A percentile compares a stretch with the other conserved stretches of the same genome.
Evolutionary conservation across 2,329 filamentous ascomycete species (phyloP).

Genomic region (Colletotrichum sp.): DNA sequence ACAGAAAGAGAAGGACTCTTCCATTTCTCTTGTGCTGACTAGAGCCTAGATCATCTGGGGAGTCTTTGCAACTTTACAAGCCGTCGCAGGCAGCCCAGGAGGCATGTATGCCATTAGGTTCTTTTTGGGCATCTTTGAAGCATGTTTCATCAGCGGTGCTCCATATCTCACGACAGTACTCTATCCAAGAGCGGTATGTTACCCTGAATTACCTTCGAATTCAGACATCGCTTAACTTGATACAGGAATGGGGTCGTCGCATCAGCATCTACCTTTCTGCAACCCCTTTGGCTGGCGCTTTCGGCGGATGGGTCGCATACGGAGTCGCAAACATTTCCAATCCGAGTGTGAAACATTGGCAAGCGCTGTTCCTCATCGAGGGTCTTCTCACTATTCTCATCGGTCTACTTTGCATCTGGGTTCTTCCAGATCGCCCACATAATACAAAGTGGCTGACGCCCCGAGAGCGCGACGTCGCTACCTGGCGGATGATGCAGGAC

Average conservation of each 20-base stretch:
- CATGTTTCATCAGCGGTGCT: conserved; percentile 54
- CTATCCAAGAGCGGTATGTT: conserved; percentile 47
- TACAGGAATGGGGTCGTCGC: conserved; percentile 44
- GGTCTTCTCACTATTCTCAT: conserved; percentile 36
- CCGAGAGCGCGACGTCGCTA: conserved; percentile 21
- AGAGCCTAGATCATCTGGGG: conserved; percentile 3
- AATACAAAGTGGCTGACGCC: conserved; percentile 23
- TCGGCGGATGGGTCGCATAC: conserved; percentile 43
- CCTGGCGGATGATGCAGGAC: conserved; percentile 24
- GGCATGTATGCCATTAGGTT: conserved; percentile 41
- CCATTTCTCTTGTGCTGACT: not conserved
- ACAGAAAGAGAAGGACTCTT: too few relatives aligned
- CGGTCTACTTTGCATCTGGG: conserved; percentile 24
- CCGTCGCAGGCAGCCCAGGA: not conserved
- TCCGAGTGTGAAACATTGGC: conserved; percentile 27
- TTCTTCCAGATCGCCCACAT: conserved; percentile 24
- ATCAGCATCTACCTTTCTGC: conserved; percentile 62
- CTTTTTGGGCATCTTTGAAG: conserved; percentile 52
- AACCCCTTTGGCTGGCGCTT: conserved; percentile 53
- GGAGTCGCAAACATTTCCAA: conserved; percentile 38
- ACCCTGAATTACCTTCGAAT: rapidly evolving
- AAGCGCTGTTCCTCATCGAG: conserved; percentile 38
- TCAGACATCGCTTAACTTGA: not conserved
- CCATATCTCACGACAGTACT: conserved; percentile 57
- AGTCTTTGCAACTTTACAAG: conserved; percentile 1